Base-by-base conservation (phyloP, 805 yeast genomes). In the Lachancea quebecensis region DNA sequence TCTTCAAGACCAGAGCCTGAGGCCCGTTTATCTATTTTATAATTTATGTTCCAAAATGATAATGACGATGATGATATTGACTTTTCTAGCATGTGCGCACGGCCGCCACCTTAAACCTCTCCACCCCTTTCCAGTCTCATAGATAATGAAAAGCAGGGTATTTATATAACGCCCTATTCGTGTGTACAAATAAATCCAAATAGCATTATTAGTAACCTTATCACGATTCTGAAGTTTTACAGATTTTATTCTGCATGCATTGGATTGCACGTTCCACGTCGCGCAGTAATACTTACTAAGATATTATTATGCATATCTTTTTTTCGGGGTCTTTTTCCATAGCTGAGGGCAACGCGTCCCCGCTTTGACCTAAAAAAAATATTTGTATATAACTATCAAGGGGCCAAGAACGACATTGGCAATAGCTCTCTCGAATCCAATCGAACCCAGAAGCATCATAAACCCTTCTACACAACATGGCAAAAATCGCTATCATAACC, bases 401-500 rank as follows among this genome's bases (percentile, higher is more conserved):
- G 33, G 33, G 33, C 12, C 14, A 8, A 30, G 12, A 30, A 30
- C 33, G 14, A 29, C 10, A 9, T 14, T 4, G 7, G 7, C 6
- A 21, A 4, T 21, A 21, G 25, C 7, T 21, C 6, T 21, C 7
- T 21, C 25, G 25, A 21, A 4, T 4, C 25, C 25, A 21, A 21
- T 21, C 25, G 17, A 1, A 11, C 25, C 31, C 12, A 21, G 10
- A 4, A 9, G 40, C n/a, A 15, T 2, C 31, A 28, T 29, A 38
- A 14, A 42, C 34, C n/a, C 18, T 2, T 18, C 44, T 11, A 17
- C 43, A 16, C 32, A 29, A 40, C 14, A 62, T 65, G 66, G 65
- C 53, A 11, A 68, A 64, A 50, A 60, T 71, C 47, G 75, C 75
- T 38, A 71, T 81, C 57, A 72, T 81, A 49, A 70, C 74, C 45